Evolutionary conservation across 768 basidiomycete genomes (phyloP).

Genomic region (Hericium rajendrae): DNA sequence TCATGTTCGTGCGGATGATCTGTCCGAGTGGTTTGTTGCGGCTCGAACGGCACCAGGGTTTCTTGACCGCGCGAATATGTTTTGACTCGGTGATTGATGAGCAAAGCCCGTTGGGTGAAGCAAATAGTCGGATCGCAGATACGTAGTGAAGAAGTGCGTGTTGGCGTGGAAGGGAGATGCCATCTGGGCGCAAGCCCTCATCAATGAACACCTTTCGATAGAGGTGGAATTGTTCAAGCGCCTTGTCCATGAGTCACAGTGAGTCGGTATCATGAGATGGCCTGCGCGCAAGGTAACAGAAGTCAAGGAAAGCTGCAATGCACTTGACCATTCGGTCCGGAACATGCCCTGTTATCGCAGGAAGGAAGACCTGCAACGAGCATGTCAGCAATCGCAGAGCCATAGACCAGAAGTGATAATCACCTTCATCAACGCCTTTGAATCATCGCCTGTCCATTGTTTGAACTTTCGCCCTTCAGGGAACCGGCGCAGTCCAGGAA

Average conservation of each 20-base stretch:
- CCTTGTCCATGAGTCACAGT: constrained; percentile 6
- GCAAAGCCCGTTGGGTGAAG: constrained; percentile 16
- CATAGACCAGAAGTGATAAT: background rate
- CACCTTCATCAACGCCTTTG: constrained; percentile 18
- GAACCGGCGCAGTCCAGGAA: constrained; percentile 11
- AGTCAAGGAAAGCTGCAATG: constrained; percentile 14
- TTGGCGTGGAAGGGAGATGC: constrained; percentile 18
- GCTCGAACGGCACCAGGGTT: constrained; percentile 26
- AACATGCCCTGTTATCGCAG: constrained; percentile 4
- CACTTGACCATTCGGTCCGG: constrained; percentile 5
- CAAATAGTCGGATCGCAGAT: constrained; percentile 15
- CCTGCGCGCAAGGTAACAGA: constrained; percentile 16
- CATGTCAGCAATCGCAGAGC: background rate
- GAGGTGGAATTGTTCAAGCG: constrained; percentile 9
- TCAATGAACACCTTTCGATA: constrained; percentile 10
- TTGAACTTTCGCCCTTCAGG: constrained; percentile 14
- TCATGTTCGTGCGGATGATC: constrained; percentile 21
- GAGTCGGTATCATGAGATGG: background rate
- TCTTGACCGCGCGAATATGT: constrained; percentile 17
- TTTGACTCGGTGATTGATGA: constrained; percentile 17
- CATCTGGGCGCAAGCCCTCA: constrained; percentile 10
- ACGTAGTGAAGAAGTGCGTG: constrained; percentile 20
- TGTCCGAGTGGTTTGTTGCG: constrained; percentile 23
- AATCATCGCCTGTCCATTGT: constrained; percentile 18
- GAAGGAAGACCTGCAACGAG: constrained; percentile 14